These are phyloP conservation scores for Fraxinus platypoda DNA, from an alignment of 305 asterid genomes.

Conservation along the genomic window DNA sequence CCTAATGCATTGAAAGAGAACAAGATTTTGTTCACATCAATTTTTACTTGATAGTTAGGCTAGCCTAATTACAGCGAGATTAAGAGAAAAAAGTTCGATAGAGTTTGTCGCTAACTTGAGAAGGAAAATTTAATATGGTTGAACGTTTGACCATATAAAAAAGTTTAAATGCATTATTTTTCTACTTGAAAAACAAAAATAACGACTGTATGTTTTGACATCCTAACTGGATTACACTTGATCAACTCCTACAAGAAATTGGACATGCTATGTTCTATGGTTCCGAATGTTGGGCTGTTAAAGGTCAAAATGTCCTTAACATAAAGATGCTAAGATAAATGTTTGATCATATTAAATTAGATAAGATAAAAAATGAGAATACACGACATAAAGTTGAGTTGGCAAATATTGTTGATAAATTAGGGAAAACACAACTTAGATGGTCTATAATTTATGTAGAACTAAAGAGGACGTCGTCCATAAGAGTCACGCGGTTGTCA, in stretches of 20 bases:
- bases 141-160: not conserved
- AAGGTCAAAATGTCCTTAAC: not conserved
- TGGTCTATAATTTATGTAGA: not conserved
- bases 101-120: not conserved
- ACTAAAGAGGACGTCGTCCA: not conserved
- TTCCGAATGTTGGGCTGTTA: not conserved
- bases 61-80: not conserved
- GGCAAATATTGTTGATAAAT: not conserved
- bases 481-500: not conserved
- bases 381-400: not conserved
- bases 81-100: not conserved
- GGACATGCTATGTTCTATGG: not conserved
- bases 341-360: not conserved
- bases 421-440: not conserved
- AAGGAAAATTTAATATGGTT: not conserved
- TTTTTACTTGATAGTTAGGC: not conserved
- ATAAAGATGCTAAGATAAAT: not conserved
- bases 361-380: not conserved
- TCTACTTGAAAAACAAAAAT: not conserved
- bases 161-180: not conserved
- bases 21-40: not conserved
- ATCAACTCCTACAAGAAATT: not conserved
- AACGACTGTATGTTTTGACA: not conserved
- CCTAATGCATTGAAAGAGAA: not conserved
- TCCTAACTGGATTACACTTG: not conserved